Evolutionary conservation across 2,329 filamentous ascomycete species (phyloP), one percentile per base, ranked within the genome.

Genomic region (Rhinocladiella similis): DNA sequence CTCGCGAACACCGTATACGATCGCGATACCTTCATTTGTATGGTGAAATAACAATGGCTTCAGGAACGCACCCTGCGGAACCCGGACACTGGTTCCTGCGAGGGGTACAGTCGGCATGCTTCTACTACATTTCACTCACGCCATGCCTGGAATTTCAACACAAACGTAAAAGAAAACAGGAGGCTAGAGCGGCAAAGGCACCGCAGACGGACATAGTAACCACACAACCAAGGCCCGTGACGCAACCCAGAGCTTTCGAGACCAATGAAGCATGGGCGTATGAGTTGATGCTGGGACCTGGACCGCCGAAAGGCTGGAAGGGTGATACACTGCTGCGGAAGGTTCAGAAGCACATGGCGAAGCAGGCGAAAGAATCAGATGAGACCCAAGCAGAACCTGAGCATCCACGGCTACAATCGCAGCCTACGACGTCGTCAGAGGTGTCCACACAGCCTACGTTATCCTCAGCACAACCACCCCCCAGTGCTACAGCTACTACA

Each of bases 251-350:
- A 5, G 89, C 91, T 1, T 94, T 91, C 66, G 87, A 86, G 67
- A 96, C 91, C 25, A 97, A 97, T 67, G 87, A 88, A 12, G 90
- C 90, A 73, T 97, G 92, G 92, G 78, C 82, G 29, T 89, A 94
- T 68, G 92, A 97, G 72, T 95, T 97, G 63, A 80, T 79, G 60
- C 81, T 92, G 74, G 92, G 92, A 0, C 92, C 92, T 1, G 85
- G 83, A 2, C 81, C 89, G 35, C 86, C 86, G 12, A 64, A 62
- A 59, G 63, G 63, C 1, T 66, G 62, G 62, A 62, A 66, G 42
- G 49, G 38, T 22, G 61, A 66, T 41, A 47, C 33, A 16, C 50
- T 64, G 10, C 47, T 60, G 16, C 45, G 52, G 22, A 61, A 59
- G 16, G 46, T 60, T 42, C 53, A 49, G 38, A 84, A 49, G 81